Conservation (phyloP, 2,329 filamentous ascomycete species). For the Arthrinium phaeospermum region DNA sequence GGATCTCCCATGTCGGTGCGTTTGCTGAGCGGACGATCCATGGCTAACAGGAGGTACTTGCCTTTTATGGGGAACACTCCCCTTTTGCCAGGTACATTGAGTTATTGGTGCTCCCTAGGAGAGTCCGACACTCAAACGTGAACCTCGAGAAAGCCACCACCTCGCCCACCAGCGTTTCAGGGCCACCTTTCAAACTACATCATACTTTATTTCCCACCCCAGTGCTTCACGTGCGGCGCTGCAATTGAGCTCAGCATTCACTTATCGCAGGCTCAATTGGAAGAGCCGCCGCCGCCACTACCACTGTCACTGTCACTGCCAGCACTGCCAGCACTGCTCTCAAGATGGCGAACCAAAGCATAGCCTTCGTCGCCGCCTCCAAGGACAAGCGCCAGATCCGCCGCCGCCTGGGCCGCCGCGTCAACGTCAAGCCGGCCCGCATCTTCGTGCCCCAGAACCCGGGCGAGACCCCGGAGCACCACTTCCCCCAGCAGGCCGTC, state of each 20-base stretch:
- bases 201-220: neutral
- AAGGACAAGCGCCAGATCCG: conserved; percentile 24
- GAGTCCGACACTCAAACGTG: neutral
- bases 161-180: neutral
- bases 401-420: conserved; percentile 30
- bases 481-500: conserved; percentile 41
- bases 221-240: neutral
- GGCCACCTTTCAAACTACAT: neutral
- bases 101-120: neutral
- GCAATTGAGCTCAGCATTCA: neutral
- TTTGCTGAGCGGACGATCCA: neutral
- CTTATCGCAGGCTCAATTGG: neutral
- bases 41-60: neutral
- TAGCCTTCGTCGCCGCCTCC: conserved; percentile 26
- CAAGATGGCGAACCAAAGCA: conserved; percentile 14
- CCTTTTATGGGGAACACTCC: neutral
- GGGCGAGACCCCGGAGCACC: conserved; percentile 37
- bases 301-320: neutral
- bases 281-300: neutral
- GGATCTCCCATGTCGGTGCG: neutral
- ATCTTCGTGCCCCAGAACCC: conserved; percentile 35
- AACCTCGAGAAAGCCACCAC: neutral
- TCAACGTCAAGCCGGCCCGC: conserved; percentile 34
- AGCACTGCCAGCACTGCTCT: neutral
- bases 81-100: neutral